phyloP scores from a whole-genome alignment of 1,284 basidiomycete genomes.

The Kwoniella shivajii region DNA sequence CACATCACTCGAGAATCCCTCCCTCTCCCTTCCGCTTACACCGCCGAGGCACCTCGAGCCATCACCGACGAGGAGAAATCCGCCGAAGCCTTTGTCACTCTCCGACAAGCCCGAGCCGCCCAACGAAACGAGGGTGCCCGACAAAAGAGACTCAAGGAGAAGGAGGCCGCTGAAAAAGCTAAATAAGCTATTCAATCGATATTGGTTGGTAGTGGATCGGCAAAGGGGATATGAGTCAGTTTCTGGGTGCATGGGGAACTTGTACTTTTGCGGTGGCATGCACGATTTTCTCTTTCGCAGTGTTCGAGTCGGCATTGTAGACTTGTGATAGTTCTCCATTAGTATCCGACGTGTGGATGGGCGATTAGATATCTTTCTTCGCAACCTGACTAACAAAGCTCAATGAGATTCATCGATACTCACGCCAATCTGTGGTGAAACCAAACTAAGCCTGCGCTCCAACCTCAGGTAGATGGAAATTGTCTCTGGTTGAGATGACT shows the following conservation, averaged over 20 bases:
- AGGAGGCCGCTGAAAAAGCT: conserved; percentile 54
- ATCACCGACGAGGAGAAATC: conserved; percentile 91
- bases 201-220: conserved; percentile 1
- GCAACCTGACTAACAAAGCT: too few relatives aligned
- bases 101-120: conserved; percentile 82
- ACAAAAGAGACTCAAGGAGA: conserved; percentile 63
- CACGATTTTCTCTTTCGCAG: conserved; percentile 15
- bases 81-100: conserved; percentile 84
- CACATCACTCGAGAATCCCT: conserved; percentile 72
- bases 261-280: conserved; percentile 18
- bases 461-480: too few relatives aligned
- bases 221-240: background rate
- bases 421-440: too few relatives aligned
- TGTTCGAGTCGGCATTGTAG: background rate
- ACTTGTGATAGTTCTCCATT: background rate
- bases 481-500: too few relatives aligned
- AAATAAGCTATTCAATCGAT: conserved; percentile 35
- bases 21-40: conserved; percentile 69
- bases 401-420: too few relatives aligned
- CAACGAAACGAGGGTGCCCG: conserved; percentile 84
- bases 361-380: too few relatives aligned
- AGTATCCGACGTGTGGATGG: too few relatives aligned
- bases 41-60: conserved; percentile 83
- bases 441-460: too few relatives aligned
- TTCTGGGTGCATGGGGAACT: conserved; percentile 5